These are phyloP conservation scores for Hippophae rhamnoides DNA, from an alignment of 306 rosid genomes.

Conservation along the genomic window DNA sequence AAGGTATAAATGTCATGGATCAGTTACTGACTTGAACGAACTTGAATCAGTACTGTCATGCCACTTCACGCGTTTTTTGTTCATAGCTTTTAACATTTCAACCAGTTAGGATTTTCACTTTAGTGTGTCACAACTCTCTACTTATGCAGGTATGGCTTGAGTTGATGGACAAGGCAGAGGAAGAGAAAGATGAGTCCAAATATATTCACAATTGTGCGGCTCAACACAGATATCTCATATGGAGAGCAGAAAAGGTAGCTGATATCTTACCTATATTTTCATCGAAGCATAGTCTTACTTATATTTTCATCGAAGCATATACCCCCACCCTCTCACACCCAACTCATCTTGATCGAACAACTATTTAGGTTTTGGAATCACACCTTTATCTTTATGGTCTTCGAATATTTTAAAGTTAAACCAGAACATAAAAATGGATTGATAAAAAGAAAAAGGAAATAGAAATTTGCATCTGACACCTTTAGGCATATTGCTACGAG, in stretches of 20 bases:
- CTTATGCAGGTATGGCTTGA: slow-evolving; percentile 63
- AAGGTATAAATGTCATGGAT: slow-evolving; percentile 37
- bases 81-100: background rate
- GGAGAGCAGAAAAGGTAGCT: slow-evolving; percentile 82
- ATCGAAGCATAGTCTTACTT: background rate
- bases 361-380: background rate
- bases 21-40: background rate
- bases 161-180: slow-evolving; percentile 34
- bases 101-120: background rate
- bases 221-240: slow-evolving; percentile 69
- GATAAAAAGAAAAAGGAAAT: background rate
- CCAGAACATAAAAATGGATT: background rate
- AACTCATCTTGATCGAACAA: background rate
- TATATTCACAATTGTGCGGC: slow-evolving; percentile 54
- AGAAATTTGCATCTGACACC: too few species aligned
- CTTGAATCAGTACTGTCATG: background rate
- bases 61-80: background rate
- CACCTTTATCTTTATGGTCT: background rate
- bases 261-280: slow-evolving; percentile 2
- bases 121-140: background rate
- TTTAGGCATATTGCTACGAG: too few species aligned
- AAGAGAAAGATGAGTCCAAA: slow-evolving; percentile 45
- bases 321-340: too few species aligned
- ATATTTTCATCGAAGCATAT: background rate
- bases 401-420: background rate